Evolutionary conservation across 1,284 basidiomycete genomes (phyloP), one percentile per base, ranked within the genome.

Genomic region (Leccinum brunneo-olivaceum): DNA sequence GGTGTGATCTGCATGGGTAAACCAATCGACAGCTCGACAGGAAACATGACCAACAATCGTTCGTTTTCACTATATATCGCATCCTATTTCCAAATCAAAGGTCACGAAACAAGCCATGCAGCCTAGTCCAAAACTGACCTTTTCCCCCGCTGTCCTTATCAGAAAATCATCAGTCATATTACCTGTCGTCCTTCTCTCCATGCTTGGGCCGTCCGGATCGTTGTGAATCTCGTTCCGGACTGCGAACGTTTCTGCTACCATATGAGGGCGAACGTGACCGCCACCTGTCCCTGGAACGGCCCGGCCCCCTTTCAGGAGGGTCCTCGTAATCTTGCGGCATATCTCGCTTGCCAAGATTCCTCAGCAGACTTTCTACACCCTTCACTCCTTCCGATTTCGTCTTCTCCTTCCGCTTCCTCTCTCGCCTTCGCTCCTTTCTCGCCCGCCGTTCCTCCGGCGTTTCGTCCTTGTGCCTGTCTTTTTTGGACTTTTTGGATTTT

Each of bases 371-470:
- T 50, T 73, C 70, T 6, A 72, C 72, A 14, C 62, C 72, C 42
- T 55, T 66, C 49, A 72, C 51, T 0, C 65, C 72, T 15, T 67
- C 66, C 4, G 70, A 70, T 29, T 61, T 61, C 11, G n/a, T 51
- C 62, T 72, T 47, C 49, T 55, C 57, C 55, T 72, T 80, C 65
- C 64, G 71, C 54, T 76, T 85, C 52, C 66, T 71, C 53, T 76
- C 76, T 52, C 70, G 77, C 61, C 77, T 87, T 44, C 72, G 71
- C 33, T 78, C 81, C 59, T 84, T 88, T 40, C 85, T 69, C 10
- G 75, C 80, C 11, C 68, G 69, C 41, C 81, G 74, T 63, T 89
- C 85, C 58, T 90, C 90, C 6, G 82, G 83, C 4, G 79, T 88
- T 60, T 90, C 88, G 56, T 84, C 71, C 61, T 74, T 83, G 54